phyloP scores from a whole-genome alignment of 2,329 filamentous ascomycete genomes.

The Pseudopithomyces maydicus region DNA sequence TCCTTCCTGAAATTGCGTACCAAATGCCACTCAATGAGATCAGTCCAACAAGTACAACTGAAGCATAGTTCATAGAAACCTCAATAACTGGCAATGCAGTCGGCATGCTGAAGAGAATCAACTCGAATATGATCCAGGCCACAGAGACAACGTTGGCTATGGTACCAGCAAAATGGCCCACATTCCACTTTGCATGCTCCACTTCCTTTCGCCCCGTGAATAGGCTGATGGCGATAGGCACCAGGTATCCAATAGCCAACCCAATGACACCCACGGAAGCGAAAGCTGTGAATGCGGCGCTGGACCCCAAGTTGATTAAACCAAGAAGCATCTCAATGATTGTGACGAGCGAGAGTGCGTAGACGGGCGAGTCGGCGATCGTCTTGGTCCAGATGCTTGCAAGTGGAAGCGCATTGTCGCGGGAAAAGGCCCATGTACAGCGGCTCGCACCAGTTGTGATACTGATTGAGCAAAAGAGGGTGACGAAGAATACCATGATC shows the following conservation, averaged over 20 bases:
- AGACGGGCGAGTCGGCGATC: slow-evolving; percentile 38
- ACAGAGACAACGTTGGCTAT: slow-evolving; percentile 55
- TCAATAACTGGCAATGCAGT: slow-evolving; percentile 58
- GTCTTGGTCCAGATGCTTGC: slow-evolving; percentile 40
- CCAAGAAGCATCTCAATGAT: slow-evolving; percentile 56
- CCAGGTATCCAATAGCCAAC: slow-evolving; percentile 60
- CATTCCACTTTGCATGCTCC: slow-evolving; percentile 55
- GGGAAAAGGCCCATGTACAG: slow-evolving; percentile 54
- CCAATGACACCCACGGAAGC: slow-evolving; percentile 62
- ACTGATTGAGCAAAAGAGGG: slow-evolving; percentile 59
- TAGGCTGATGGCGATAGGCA: slow-evolving; percentile 60
- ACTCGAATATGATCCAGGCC: slow-evolving; percentile 55
- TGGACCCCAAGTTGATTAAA: slow-evolving; percentile 55
- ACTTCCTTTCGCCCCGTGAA: slow-evolving; percentile 50
- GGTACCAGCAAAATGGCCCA: slow-evolving; percentile 50
- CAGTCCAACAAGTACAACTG: slow-evolving; percentile 62
- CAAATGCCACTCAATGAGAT: neutral
- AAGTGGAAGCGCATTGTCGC: slow-evolving; percentile 52
- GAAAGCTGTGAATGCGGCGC: slow-evolving; percentile 56
- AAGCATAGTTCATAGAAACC: slow-evolving; percentile 62
- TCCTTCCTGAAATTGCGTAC: neutral
- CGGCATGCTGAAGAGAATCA: slow-evolving; percentile 58
- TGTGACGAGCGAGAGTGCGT: slow-evolving; percentile 50
- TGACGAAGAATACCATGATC: slow-evolving; percentile 57
- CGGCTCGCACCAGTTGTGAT: slow-evolving; percentile 58